Conservation (phyloP, 2,329 filamentous ascomycete species). For the Ophiostoma fasciatum region DNA sequence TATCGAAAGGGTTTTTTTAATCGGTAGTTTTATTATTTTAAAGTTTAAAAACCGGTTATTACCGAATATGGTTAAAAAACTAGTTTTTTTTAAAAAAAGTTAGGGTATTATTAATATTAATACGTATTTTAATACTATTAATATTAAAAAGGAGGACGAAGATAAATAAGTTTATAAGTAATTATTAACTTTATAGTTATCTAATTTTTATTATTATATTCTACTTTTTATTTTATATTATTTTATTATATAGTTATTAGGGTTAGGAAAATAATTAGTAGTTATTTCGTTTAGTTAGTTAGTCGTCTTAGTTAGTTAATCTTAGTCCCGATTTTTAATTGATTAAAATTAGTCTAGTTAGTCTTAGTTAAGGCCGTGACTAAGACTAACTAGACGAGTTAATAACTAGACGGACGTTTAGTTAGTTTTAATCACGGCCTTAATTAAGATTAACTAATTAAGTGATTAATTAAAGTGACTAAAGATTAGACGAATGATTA, state of each 20-base stretch:
- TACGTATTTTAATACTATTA: not conserved
- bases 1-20: not conserved
- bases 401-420: not conserved
- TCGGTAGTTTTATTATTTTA: not conserved
- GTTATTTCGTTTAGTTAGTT: too few species aligned
- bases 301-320: not conserved
- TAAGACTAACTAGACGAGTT: too few species aligned
- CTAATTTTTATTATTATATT: not conserved
- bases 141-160: not conserved
- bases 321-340: too few species aligned
- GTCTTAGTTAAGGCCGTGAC: too few species aligned
- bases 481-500: too few species aligned
- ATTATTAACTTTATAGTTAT: not conserved
- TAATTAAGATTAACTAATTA: too few species aligned
- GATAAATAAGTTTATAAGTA: not conserved
- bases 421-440: too few species aligned
- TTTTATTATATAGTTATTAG: too few species aligned
- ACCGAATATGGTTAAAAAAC: not conserved
- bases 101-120: not conserved
- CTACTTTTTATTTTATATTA: not conserved
- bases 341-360: too few species aligned
- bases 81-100: constrained; percentile 1
- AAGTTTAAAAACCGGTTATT: not conserved
- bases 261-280: not conserved
- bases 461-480: too few species aligned